phyloP scores from a whole-genome alignment of 2,329 filamentous ascomycete species.

The Venturia oleaginea region DNA sequence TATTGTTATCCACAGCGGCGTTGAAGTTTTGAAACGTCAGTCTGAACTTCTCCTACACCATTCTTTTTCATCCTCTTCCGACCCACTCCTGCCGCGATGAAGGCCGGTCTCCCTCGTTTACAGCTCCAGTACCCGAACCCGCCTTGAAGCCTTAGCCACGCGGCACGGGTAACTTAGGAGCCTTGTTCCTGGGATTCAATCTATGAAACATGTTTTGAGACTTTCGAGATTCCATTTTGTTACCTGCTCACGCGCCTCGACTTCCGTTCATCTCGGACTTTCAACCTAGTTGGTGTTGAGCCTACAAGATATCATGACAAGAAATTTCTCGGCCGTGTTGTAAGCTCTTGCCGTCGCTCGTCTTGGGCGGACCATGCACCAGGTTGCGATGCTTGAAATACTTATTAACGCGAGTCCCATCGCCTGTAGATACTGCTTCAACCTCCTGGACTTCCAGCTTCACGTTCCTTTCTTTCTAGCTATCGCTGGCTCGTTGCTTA shows the following conservation, averaged over 20 bases:
- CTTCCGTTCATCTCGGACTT: slow-evolving; percentile 1
- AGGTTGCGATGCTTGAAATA: background rate
- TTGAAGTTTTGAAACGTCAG: background rate
- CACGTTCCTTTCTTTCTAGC: background rate
- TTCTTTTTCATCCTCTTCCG: background rate
- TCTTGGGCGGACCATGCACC: background rate
- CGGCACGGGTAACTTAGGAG: background rate
- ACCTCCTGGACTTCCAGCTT: background rate
- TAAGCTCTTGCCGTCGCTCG: background rate
- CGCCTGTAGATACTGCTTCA: background rate
- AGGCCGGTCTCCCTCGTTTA: background rate
- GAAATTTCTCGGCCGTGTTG: background rate
- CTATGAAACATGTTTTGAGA: background rate
- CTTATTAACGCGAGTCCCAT: background rate
- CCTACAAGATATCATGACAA: background rate
- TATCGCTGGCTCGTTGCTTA: background rate
- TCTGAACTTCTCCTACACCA: background rate
- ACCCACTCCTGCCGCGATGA: background rate
- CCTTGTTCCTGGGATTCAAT: background rate
- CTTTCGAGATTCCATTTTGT: background rate
- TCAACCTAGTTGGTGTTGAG: background rate
- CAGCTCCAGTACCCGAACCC: background rate
- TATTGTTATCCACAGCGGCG: background rate
- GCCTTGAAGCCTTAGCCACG: background rate
- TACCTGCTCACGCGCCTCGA: background rate